Evolutionary conservation across 1,139 yeast species (phyloP).

Genomic region (Hyphopichia pseudoburtonii): DNA sequence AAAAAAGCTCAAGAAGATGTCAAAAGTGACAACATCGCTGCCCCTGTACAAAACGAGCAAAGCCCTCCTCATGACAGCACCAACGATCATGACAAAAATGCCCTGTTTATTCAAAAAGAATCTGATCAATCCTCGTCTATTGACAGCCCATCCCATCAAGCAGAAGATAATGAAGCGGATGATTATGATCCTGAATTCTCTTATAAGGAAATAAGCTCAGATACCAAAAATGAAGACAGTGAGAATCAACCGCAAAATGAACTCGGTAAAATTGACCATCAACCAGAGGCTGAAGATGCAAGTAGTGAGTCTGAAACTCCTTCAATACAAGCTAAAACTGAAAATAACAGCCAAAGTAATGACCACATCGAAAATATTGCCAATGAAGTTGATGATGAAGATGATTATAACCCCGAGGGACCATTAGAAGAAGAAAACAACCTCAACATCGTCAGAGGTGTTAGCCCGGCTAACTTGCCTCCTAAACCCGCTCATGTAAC

Average conservation of each 20-base stretch:
- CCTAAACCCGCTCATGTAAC: slow-evolving; percentile 32
- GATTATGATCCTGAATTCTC: slow-evolving; percentile 28
- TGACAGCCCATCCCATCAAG: slow-evolving; percentile 1
- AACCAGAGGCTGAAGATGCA: not conserved
- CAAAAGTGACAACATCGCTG: too few species aligned
- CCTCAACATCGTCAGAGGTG: slow-evolving; percentile 5
- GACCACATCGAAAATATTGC: slow-evolving; percentile 1
- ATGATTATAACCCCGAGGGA: slow-evolving; percentile 26
- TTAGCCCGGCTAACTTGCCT: slow-evolving; percentile 22
- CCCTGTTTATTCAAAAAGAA: not conserved
- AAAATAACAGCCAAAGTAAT: too few species aligned
- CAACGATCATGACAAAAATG: not conserved
- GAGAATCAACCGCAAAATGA: too few species aligned
- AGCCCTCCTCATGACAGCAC: not conserved
- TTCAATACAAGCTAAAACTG: too few species aligned
- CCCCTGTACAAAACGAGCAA: too few species aligned
- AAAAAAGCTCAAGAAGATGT: too few species aligned
- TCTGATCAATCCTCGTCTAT: not conserved
- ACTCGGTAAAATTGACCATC: not conserved
- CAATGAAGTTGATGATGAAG: slow-evolving; percentile 14
- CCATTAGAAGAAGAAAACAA: slow-evolving; percentile 6
- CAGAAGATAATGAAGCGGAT: slow-evolving; percentile 14
- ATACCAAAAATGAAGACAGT: too few species aligned
- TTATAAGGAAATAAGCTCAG: too few species aligned
- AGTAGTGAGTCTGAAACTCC: too few species aligned